These are phyloP conservation scores for Paulownia fortunei DNA, from an alignment of 257 asterid species.

Conservation along the genomic window DNA sequence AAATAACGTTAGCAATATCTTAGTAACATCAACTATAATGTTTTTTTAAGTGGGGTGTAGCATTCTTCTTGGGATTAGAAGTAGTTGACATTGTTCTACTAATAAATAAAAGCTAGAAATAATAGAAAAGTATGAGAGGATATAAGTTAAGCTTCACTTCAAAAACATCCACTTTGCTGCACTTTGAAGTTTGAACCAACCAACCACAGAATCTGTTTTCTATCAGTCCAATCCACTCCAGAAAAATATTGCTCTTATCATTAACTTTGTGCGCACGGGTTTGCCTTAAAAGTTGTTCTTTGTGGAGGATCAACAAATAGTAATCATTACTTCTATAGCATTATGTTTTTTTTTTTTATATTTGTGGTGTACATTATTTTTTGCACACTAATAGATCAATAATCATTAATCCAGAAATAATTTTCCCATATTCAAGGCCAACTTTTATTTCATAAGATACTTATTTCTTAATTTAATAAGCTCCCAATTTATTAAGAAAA, in stretches of 20 bases:
- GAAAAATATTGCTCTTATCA: background rate
- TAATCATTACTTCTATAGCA: background rate
- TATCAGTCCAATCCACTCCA: slow-evolving; percentile 19
- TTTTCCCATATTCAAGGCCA: background rate
- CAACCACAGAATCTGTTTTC: background rate
- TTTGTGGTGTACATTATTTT: background rate
- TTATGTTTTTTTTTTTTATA: background rate
- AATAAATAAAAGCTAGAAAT: background rate
- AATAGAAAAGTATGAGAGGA: background rate
- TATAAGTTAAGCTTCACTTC: slow-evolving; percentile 9
- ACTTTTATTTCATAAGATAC: background rate
- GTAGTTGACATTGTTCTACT: background rate
- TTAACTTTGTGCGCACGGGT: background rate
- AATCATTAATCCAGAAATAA: background rate
- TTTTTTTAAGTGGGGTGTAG: too few species aligned
- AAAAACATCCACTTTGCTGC: background rate
- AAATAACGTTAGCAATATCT: too few species aligned
- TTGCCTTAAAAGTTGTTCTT: background rate
- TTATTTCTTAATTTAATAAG: too few species aligned
- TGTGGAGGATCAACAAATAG: background rate
- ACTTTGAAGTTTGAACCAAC: background rate
- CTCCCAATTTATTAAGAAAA: too few species aligned
- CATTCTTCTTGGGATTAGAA: background rate
- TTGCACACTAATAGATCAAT: background rate
- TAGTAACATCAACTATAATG: too few species aligned